phyloP scores from a whole-genome alignment of 768 basidiomycete species.

The Russula brevipes region DNA sequence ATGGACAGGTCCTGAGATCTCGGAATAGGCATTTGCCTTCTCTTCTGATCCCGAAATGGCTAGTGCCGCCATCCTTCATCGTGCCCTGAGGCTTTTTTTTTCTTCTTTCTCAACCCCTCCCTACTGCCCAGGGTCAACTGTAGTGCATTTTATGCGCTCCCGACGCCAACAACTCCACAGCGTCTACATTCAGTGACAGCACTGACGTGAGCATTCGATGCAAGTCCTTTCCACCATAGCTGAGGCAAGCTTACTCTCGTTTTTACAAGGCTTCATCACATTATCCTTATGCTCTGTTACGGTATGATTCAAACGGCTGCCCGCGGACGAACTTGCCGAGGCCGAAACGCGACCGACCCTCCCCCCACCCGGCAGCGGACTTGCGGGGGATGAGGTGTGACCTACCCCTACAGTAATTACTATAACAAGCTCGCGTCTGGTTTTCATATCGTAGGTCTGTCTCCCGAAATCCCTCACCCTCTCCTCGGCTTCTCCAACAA shows the following conservation, averaged over 20 bases:
- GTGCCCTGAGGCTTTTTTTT: neutral
- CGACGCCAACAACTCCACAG: neutral
- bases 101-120: neutral
- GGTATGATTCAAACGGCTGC: neutral
- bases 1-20: constrained; percentile 4
- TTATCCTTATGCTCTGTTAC: neutral
- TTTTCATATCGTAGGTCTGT: neutral
- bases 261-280: neutral
- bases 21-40: neutral
- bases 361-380: neutral
- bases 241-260: neutral
- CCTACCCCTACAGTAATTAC: neutral
- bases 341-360: neutral
- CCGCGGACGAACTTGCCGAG: neutral
- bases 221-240: neutral
- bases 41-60: constrained; percentile 2
- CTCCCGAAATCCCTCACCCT: too few species aligned
- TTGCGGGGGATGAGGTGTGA: neutral
- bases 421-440: neutral
- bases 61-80: neutral
- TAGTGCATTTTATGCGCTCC: neutral
- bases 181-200: neutral
- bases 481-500: neutral
- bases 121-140: neutral
- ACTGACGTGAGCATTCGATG: neutral